phyloP scores from a whole-genome alignment of 495 filamentous ascomycete genomes.

The Annulohypoxylon nitens region DNA sequence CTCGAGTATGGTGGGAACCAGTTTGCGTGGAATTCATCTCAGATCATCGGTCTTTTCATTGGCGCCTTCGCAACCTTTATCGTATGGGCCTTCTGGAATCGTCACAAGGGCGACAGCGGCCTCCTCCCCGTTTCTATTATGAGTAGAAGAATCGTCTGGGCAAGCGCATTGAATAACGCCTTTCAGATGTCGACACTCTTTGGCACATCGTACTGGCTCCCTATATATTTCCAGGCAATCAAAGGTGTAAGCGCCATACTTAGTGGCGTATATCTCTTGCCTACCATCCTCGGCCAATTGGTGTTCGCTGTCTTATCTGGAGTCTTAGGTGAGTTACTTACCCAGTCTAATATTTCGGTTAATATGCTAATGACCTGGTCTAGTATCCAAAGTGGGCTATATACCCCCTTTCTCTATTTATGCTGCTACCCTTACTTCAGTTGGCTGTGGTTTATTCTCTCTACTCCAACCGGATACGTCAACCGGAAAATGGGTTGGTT shows the following conservation, averaged over 20 bases:
- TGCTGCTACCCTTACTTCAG: slow-evolving; percentile 67
- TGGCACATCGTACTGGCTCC: slow-evolving; percentile 58
- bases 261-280: slow-evolving; percentile 64
- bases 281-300: slow-evolving; percentile 63
- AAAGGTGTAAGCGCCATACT: slow-evolving; percentile 59
- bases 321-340: slow-evolving; percentile 4
- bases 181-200: slow-evolving; percentile 36
- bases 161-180: slow-evolving; percentile 9
- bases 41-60: slow-evolving; percentile 50
- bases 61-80: slow-evolving; percentile 57
- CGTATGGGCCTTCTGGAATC: slow-evolving; percentile 61
- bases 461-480: slow-evolving; percentile 59
- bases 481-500: slow-evolving; percentile 67
- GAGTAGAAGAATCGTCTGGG: neutral
- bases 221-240: slow-evolving; percentile 76
- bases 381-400: slow-evolving; percentile 56
- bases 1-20: slow-evolving; percentile 62
- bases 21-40: slow-evolving; percentile 57
- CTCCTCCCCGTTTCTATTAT: slow-evolving; percentile 44
- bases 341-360: neutral
- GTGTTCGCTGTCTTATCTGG: slow-evolving; percentile 49
- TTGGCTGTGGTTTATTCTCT: slow-evolving; percentile 65
- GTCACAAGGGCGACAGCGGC: slow-evolving; percentile 59
- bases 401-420: slow-evolving; percentile 61
- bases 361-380: neutral